Evolutionary conservation across 2,329 filamentous ascomycete genomes (phyloP).

Genomic region (Bipolaris cookei): DNA sequence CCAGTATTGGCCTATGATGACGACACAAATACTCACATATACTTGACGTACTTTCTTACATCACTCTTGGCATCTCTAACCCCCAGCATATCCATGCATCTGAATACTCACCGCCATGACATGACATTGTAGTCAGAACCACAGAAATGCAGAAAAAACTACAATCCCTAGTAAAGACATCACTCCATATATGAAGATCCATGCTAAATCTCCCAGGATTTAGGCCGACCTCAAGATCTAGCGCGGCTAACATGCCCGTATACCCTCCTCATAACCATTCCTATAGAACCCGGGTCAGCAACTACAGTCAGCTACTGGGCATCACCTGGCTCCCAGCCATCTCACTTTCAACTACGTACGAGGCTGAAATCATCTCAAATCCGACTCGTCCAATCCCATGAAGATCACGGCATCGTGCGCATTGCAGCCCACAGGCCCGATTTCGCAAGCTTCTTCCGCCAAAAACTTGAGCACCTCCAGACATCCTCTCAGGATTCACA

Average conservation of each 20-base stretch:
- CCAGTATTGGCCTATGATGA: too few relatives aligned
- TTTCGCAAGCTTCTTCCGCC: not conserved
- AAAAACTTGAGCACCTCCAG: not conserved
- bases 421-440: not conserved
- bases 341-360: not conserved
- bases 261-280: not conserved
- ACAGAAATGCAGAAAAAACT: too few relatives aligned
- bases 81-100: too few relatives aligned
- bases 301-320: not conserved
- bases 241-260: not conserved
- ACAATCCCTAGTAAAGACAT: too few relatives aligned
- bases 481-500: not conserved
- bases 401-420: not conserved
- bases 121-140: too few relatives aligned
- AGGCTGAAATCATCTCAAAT: not conserved
- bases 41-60: too few relatives aligned
- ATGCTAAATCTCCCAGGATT: not conserved
- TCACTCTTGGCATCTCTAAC: too few relatives aligned
- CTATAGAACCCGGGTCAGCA: not conserved
- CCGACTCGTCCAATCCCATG: not conserved
- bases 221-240: not conserved
- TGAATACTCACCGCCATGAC: too few relatives aligned
- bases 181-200: not conserved
- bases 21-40: too few relatives aligned
- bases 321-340: not conserved